Evolutionary conservation across 768 basidiomycete species (phyloP), one percentile per base, ranked within the genome.

Genomic region (Rhodotorula taiwanensis): DNA sequence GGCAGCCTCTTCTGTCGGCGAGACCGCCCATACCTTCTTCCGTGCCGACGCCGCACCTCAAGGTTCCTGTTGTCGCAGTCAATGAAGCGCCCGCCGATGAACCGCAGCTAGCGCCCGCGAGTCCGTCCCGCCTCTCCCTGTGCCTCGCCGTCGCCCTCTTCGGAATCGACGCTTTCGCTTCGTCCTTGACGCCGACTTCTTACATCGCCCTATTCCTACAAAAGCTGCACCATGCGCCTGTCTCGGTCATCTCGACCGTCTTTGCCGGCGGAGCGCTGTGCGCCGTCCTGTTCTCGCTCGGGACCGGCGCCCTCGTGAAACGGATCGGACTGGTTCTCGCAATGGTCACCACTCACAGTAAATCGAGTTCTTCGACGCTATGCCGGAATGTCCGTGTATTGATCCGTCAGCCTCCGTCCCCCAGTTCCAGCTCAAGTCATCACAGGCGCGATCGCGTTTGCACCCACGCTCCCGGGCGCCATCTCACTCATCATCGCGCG

Each of bases 121-220:
- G 3, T 36, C 52, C 15, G 28, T 5, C 42, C 47, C n/a, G 52
- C 34, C 43, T 66, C 14, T 59, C 64, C 3, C 34, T 66, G 21
- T 15, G 43, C 15, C 45, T 60, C 44, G 55, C 60, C 16, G 62
- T 47, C 52, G 3, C 55, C 27, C 60, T 65, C 9, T 66, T 62
- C 23, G 36, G 51, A 14, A 18, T 60, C 53, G 64, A 59, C 55
- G 33, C 54, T 4, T 63, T 66, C 64, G 58, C 69, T 9, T 60
- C 60, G 3, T 58, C 69, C 18, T 61, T 70, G 41, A 49, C 61
- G 8, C 58, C 60, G 9, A 60, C 68, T 6, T 58, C 60, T 3
- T 60, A 65, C 48, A 54, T 65, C 15, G 34, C 54, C 3, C 55
- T 69, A 9, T 58, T 34, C 48, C 47, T 62, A 60, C 31, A 55